These are phyloP conservation scores for Xylaria nigripes DNA, from an alignment of 495 filamentous ascomycete species.

Conservation along the genomic window DNA sequence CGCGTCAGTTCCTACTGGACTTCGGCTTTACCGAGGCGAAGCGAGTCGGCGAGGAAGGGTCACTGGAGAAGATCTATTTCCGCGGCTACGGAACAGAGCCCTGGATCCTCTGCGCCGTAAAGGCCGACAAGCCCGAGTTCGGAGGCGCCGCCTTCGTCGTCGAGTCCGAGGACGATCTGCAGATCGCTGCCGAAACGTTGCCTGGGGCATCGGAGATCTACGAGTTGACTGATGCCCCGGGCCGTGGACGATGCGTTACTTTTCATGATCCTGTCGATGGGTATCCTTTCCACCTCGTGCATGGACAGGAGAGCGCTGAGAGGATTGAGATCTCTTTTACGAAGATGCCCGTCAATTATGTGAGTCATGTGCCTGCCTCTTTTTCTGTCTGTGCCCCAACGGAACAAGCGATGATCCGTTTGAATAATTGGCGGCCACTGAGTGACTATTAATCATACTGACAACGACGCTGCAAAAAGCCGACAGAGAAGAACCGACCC, in stretches of 20 bases:
- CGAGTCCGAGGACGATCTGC: conserved; percentile 49
- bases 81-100: conserved; percentile 54
- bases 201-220: conserved; percentile 43
- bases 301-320: conserved; percentile 40
- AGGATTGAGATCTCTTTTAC: conserved; percentile 20
- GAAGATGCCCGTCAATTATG: conserved; percentile 19
- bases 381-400: neutral
- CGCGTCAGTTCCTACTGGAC: conserved; percentile 44
- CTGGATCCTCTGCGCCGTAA: conserved; percentile 45
- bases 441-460: neutral
- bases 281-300: conserved; percentile 51
- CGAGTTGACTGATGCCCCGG: conserved; percentile 45
- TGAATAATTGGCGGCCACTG: neutral
- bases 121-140: conserved; percentile 42
- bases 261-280: conserved; percentile 52
- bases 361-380: neutral
- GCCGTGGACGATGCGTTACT: conserved; percentile 51
- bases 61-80: conserved; percentile 41
- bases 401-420: neutral
- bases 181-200: conserved; percentile 34
- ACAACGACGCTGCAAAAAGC: conserved; percentile 13
- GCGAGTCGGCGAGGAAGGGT: conserved; percentile 21
- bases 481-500: conserved; percentile 40
- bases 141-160: conserved; percentile 48
- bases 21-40: conserved; percentile 49